Base-by-base conservation (phyloP, 2,329 filamentous ascomycete genomes). In the Curvularia sp. region DNA sequence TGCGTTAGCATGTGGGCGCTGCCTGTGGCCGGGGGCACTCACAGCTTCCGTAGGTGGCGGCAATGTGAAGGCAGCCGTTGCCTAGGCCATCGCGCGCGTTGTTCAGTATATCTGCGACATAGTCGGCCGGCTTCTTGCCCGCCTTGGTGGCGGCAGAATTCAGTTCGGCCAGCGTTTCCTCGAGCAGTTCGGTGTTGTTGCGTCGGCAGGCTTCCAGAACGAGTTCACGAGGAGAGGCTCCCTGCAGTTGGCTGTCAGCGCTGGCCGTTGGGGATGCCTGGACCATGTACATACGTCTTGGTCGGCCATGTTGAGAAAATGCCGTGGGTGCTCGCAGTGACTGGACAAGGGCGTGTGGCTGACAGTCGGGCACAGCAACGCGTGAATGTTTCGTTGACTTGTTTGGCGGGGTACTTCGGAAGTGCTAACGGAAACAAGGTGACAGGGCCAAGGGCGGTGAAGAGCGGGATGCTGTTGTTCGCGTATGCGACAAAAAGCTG, bases 171-270 rank as follows among this genome's bases (percentile, higher is more conserved):
- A 97, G 84, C 57, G 93, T 85, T 70, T 95, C 89, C 69, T 86
- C 80, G 56, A 98, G 87, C 60, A 98, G 87, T 53, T 94, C 89
- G 67, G 88, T 88, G 80, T 98, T 97, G 84, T 98, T 94, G 73
- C 93, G 87, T 61, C 94, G 92, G 81, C 91, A 96, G 70, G 95
- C 92, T 82, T 96, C 94, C 79, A 98, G 87, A 69, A 98, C 86
- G 72, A 91, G 86, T 82, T 98, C 94, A 77, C 89, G 85, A 47
- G 88, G 87, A 60, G 91, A 91, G 68, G 94, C 94, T 76, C 94
- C 95, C 90, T 96, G 70, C 18, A 31, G 53, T 43, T 38, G 24
- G 50, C 15, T 9, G 57, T 73, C 42, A 71, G 61, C 41, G 35
- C 15, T 47, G 20, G 6, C 26, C 47, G 9, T n/a, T 9, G 26